Conservation (phyloP, 768 basidiomycete species). For the Asterophora parasitica region DNA sequence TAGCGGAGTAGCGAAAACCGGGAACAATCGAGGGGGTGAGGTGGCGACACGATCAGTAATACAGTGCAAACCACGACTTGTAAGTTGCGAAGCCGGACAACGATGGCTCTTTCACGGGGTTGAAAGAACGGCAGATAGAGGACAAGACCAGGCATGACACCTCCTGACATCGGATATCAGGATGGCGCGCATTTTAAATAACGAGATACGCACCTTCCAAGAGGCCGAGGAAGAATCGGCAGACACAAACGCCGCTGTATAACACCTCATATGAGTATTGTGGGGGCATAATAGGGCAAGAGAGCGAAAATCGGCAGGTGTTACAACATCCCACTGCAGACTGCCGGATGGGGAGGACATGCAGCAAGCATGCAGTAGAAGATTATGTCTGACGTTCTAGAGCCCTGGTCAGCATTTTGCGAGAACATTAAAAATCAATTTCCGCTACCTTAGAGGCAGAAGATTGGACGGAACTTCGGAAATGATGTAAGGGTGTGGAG, state of each 20-base stretch:
- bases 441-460: conserved; percentile 26
- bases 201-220: conserved; percentile 31
- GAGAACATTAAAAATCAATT: neutral
- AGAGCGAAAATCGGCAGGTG: conserved; percentile 31
- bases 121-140: conserved; percentile 37
- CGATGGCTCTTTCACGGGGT: conserved; percentile 22
- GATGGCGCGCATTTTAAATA: conserved; percentile 14
- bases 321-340: conserved; percentile 45
- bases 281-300: conserved; percentile 37
- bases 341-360: no score
- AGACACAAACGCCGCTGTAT: conserved; percentile 31
- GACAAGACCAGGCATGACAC: conserved; percentile 21
- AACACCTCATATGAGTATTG: conserved; percentile 1
- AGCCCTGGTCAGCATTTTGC: conserved; percentile 14
- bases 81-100: conserved; percentile 17
- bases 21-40: conserved; percentile 56
- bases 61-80: neutral
- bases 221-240: conserved; percentile 45
- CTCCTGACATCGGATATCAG: conserved; percentile 23
- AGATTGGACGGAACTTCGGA: conserved; percentile 40
- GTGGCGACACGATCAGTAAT: conserved; percentile 9
- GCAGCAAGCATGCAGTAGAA: no score
- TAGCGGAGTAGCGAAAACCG: conserved; percentile 37
- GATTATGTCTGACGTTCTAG: conserved; percentile 36
- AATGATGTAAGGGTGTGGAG: conserved; percentile 12